Base-by-base conservation (phyloP, 2,329 filamentous ascomycete genomes). In the Leptographium wingfieldii region DNA sequence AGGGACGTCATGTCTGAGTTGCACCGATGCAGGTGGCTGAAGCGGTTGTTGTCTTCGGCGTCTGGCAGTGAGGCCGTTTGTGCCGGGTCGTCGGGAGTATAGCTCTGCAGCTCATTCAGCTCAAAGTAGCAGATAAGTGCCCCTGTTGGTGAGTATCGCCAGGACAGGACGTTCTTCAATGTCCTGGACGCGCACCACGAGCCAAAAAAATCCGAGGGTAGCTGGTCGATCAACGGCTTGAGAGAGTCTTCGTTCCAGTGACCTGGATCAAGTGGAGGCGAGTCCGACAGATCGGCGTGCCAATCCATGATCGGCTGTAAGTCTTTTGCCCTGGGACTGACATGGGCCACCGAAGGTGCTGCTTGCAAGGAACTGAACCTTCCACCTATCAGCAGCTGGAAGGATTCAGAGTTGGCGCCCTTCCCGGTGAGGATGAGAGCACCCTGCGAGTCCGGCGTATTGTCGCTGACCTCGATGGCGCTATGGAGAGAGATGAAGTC, bases 121-220 rank as follows among this genome's bases (percentile, higher is more conserved):
- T 64, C 59, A 27, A 62, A 54, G n/a, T 61, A 60, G 38, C 58
- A 59, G 25, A 62, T 56, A 7, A 62, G 16, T 6, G 58, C 62
- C 2, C 61, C 62, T 0, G 35, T 29, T 1, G 31, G 29, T 0
- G 61, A 57, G 7, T 58, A 57, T 1, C 27, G 31, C 62, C 62
- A 64, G 0, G 61, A 62, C 48, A 60, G 5, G 6, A 64, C 62
- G 16, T 62, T 61, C 31, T 52, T 22, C 7, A 62, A 35, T 1
- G 29, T 12, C 0, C 9, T 11, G 0, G 59, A 60, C 3, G 25
- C 12, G 33, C 56, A 57, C 61, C 59, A 64, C 3, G 59, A 55
- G 3, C 56, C 59, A 14, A 61, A 62, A 14, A 49, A 29, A 2
- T 60, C 27, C 2, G 33, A 29, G 1, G 56, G 10, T 1, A 62